Base-by-base conservation (phyloP, 2,329 filamentous ascomycete genomes). In the Zymoseptoria crescenta region DNA sequence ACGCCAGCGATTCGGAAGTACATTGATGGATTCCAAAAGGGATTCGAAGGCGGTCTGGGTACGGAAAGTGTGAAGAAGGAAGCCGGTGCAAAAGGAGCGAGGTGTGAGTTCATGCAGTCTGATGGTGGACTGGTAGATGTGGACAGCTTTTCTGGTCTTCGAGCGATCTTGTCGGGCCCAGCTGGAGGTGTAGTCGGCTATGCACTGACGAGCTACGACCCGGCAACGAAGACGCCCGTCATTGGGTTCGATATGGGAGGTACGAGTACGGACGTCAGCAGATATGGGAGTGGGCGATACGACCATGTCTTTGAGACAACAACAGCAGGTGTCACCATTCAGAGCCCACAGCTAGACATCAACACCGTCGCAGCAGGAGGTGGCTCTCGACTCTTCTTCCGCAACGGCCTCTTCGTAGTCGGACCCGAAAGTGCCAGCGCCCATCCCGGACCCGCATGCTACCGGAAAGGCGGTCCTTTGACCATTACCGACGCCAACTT, bases 231-330 rank as follows among this genome's bases (percentile, higher is more conserved):
- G 70, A 90, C 84, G 0, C 91, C 91, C 0, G 88, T 96, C 3
- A 96, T 96, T 68, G 92, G 92, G 0, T 96, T 96, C 69, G 92
- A 96, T 67, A 96, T 96, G 92, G 91, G 91, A 45, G 92, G 92
- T 9, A 96, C 92, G 0, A 92, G 87, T 59, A 96, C 92, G 0
- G 92, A 96, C 72, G 90, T 96, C 8, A 95, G 89, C 35, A 81
- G 92, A 54, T 96, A 93, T 67, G 72, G 72, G 2, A 85, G 87
- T 56, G 92, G 92, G 16, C 81, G 89, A 57, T 93, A 96, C 68
- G 92, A 96, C 68, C 92, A 96, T 68, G 91, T 96, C 0, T 96
- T 96, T 66, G 92, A 96, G 74, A 96, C 91, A 0, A 96, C 90
- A 0, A 96, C 91, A 0, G 92, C 92, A 0, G 92, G 92, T n/a